Evolutionary conservation across 2,329 filamentous ascomycete genomes (phyloP), one percentile per base, ranked within the genome.

Genomic region (Exophiala xenobiotica): DNA sequence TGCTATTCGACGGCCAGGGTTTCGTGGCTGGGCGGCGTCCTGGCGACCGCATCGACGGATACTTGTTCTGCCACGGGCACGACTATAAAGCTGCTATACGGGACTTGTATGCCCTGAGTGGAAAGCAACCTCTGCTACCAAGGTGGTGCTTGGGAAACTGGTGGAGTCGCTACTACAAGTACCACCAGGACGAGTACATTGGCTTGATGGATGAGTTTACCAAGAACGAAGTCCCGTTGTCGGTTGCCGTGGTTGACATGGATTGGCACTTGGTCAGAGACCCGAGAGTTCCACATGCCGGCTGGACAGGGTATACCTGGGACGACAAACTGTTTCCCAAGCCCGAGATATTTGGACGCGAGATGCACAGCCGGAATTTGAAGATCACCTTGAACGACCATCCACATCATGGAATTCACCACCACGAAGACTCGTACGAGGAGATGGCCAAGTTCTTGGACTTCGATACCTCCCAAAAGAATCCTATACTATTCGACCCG

Each of bases 281-380:
- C 8, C 65, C 73, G 5, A 64, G 64, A n/a, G 69, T 74, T n/a
- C 66, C 64, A 8, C 65, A 70, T 46, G 73, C 73, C n/a, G 79
- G 79, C 14, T 82, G 78, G 77, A 82, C 79, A 0, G 82, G 82
- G 1, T 85, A 85, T 59, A 81, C 77, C 1, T 85, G 81, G 82
- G 78, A 85, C 60, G 75, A 71, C 47, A 65, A 78, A 20, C 67
- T 83, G 0, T 81, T 83, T 49, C 81, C 81, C 0, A 70, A 83
- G 19, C 82, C 82, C 0, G 66, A 68, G 3, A 67, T 59, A 0
- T 84, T 85, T 53, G 63, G 77, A 23, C 62, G 70, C 18, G 72
- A 76, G 18, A 63, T 85, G 24, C 81, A 81, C 49, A 61, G 73
- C 4, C 70, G 76, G 2, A 71, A 72, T 2, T 69, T 85, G 42